Evolutionary conservation across 1,284 basidiomycete genomes (phyloP), one percentile per base, ranked within the genome.

Genomic region (Pholiota adiposa): DNA sequence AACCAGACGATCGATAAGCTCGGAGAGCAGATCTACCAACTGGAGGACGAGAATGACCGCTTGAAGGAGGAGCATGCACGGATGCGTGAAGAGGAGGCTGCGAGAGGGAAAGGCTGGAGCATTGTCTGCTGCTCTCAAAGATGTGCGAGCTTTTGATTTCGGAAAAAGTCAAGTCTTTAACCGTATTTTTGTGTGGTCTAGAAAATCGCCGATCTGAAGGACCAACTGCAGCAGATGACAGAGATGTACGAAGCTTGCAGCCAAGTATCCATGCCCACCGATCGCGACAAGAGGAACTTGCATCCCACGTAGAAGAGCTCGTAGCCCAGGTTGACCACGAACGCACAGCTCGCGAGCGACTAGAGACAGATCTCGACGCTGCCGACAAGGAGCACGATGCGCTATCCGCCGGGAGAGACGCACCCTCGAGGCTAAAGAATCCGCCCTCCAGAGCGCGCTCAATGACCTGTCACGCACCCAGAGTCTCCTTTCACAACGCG

Each of bases 91-190:
- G 73, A 83, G n/a, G 87, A 94, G 56, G 83, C 81, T 19, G 83
- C 85, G 89, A 93, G 69, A 82, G 87, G 52, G 85, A 90, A 55
- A 80, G 90, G 49, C 80, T 93, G 5, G 90, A 93, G 87, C 85
- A 19, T 77, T 95, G 4, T 78, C 86, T 33, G 76, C 79, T 16
- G 90, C 90, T 2, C 81, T 96, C 48, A 96, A 96, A 73, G 91
- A 95, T 73, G 94, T 90, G 43, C 27, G 62, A 34, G 29, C 4
- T 25, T 59, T 27, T 12, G 2, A 18, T 44, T 34, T n/a, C 41
- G 2, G 4, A 23, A 14, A 38, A 19, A 44, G 18, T 46, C 41
- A 43, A 34, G 19, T n/a, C 44, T 34, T 27, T 19, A 29, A 41
- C 21, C 14, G 7, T 56, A 34, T 21, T 31, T 23, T 38, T 41